phyloP scores from a whole-genome alignment of 2,329 filamentous ascomycete species.

The Cadophora gregata region DNA sequence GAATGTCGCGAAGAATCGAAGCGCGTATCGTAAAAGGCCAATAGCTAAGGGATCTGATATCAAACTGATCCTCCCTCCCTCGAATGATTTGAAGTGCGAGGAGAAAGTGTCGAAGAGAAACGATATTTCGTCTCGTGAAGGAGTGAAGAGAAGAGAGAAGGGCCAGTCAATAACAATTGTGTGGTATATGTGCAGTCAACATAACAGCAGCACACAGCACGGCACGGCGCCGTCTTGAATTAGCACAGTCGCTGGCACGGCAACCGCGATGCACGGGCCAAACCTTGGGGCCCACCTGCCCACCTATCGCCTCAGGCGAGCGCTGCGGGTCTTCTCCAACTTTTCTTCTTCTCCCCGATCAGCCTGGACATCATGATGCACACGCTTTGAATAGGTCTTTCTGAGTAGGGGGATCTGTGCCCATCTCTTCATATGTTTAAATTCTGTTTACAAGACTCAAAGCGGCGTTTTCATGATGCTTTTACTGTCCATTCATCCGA shows the following conservation, averaged over 20 bases:
- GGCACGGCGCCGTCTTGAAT: background rate
- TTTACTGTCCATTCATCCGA: background rate
- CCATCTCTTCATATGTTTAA: background rate
- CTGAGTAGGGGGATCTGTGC: background rate
- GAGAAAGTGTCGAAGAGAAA: background rate
- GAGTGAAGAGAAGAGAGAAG: background rate
- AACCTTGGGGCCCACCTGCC: background rate
- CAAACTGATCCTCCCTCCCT: background rate
- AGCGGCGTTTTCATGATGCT: background rate
- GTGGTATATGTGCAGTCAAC: slow-evolving; percentile 1
- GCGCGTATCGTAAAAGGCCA: slow-evolving; percentile 6
- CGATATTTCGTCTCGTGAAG: background rate
- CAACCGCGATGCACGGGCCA: background rate
- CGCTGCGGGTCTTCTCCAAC: slow-evolving; percentile 1
- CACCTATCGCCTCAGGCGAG: background rate
- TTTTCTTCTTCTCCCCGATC: background rate
- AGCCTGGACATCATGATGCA: background rate
- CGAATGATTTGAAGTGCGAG: background rate
- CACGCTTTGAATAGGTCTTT: background rate
- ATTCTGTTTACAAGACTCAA: background rate
- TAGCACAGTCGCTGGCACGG: background rate
- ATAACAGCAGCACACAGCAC: background rate
- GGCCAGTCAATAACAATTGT: background rate
- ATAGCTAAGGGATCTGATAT: background rate
- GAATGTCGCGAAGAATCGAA: slow-evolving; percentile 11